Evolutionary conservation across 2,329 filamentous ascomycete genomes (phyloP).

Genomic region (Verruconis gallopava): DNA sequence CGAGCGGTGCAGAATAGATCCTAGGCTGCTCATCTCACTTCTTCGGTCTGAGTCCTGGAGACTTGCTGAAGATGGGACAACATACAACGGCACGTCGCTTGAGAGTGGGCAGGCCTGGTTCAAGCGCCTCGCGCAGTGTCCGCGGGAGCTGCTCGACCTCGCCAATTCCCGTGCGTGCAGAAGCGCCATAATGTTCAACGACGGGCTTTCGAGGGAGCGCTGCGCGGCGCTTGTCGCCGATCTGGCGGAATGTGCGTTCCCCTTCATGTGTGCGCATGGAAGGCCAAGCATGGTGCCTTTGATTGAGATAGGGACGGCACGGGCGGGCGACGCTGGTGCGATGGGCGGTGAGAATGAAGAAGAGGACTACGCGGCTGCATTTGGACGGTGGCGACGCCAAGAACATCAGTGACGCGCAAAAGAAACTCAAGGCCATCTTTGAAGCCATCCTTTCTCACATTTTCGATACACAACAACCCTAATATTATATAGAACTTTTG

Average conservation of each 20-base stretch:
- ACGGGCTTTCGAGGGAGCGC: slow-evolving; percentile 44
- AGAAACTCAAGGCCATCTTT: too few relatives aligned
- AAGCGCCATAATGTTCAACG: slow-evolving; percentile 81
- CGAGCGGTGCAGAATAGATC: slow-evolving; percentile 63
- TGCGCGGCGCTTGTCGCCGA: slow-evolving; percentile 45
- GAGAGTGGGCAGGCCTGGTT: slow-evolving; percentile 37
- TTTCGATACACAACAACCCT: too few relatives aligned
- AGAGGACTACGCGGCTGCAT: not conserved
- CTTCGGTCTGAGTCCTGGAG: slow-evolving; percentile 64
- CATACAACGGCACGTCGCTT: not conserved
- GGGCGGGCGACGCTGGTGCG: not conserved
- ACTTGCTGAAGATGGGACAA: slow-evolving; percentile 32
- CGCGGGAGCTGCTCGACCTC: slow-evolving; percentile 61
- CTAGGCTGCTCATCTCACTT: slow-evolving; percentile 58
- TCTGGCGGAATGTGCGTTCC: slow-evolving; percentile 53
- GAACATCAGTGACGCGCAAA: too few relatives aligned
- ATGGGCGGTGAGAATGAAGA: not conserved
- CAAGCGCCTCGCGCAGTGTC: slow-evolving; percentile 53
- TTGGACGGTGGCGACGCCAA: not conserved
- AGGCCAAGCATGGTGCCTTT: slow-evolving; percentile 38
- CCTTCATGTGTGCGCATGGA: slow-evolving; percentile 77
- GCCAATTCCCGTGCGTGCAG: slow-evolving; percentile 65
- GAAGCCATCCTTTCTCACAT: too few relatives aligned
- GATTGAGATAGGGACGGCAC: slow-evolving; percentile 16
- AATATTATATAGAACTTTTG: too few relatives aligned